phyloP scores from a whole-genome alignment of 495 filamentous ascomycete species.

The Oidiodendron maius region DNA sequence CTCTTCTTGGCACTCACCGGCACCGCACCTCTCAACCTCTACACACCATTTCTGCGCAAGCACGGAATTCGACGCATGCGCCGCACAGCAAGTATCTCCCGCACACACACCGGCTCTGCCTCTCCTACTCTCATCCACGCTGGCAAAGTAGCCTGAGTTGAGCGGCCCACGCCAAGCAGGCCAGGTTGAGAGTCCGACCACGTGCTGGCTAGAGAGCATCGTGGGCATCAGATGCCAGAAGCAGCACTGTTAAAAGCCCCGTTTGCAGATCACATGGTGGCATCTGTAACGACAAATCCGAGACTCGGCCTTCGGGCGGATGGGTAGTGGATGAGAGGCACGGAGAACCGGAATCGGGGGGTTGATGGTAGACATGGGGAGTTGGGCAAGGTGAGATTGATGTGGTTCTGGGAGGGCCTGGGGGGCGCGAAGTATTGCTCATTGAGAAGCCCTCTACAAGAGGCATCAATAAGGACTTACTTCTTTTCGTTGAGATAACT shows the following conservation, averaged over 20 bases:
- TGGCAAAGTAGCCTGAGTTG: conserved; percentile 18
- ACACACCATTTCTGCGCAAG: neutral
- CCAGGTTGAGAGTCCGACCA: conserved; percentile 29
- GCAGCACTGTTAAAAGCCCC: conserved; percentile 30
- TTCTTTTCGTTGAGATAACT: no score
- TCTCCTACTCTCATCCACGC: neutral
- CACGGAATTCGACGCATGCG: neutral
- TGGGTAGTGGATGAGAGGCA: neutral
- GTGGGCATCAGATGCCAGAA: conserved; percentile 37
- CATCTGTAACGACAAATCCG: conserved; percentile 40
- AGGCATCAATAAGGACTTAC: no score
- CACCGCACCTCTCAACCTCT: neutral
- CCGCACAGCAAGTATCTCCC: neutral
- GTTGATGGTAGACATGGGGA: neutral
- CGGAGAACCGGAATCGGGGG: neutral
- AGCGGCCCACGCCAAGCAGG: conserved; percentile 29
- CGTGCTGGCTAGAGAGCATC: conserved; percentile 26
- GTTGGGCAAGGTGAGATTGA: neutral
- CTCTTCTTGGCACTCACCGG: neutral
- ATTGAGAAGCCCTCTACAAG: no score
- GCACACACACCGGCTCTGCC: neutral
- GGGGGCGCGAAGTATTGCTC: no score
- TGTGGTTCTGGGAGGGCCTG: neutral
- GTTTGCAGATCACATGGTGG: conserved; percentile 37
- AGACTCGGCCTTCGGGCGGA: conserved; percentile 5